These are phyloP conservation scores for Candida tunisiensis DNA, from an alignment of 1,139 yeast genomes.

Conservation along the genomic window DNA sequence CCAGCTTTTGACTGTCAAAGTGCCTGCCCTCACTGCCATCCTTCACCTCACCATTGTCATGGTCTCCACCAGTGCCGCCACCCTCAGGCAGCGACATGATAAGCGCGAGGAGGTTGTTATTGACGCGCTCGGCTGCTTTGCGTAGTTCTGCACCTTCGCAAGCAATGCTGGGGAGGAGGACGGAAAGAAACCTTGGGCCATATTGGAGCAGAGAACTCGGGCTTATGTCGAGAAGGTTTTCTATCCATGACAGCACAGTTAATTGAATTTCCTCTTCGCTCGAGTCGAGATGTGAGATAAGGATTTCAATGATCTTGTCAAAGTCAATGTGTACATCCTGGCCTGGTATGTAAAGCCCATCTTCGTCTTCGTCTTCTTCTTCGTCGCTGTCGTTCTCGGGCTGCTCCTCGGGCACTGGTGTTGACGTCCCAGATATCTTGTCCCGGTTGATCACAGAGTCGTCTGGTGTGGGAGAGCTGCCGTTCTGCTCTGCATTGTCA, in stretches of 20 bases:
- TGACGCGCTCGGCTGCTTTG: slow-evolving; percentile 37
- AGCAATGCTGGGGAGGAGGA: slow-evolving; percentile 39
- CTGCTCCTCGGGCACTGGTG: too few species aligned
- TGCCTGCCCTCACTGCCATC: too few species aligned
- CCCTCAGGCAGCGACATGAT: slow-evolving; percentile 21
- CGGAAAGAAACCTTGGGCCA: slow-evolving; percentile 39
- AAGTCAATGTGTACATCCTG: slow-evolving; percentile 77
- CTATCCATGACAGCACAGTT: slow-evolving; percentile 74
- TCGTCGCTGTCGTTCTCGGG: slow-evolving; percentile 1
- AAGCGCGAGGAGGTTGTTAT: slow-evolving; percentile 30
- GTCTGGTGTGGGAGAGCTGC: too few species aligned
- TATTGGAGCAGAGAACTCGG: slow-evolving; percentile 61
- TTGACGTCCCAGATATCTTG: too few species aligned
- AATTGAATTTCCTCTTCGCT: slow-evolving; percentile 64
- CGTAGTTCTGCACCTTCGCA: slow-evolving; percentile 34
- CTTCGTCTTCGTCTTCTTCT: slow-evolving; percentile 1
- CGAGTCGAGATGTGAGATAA: slow-evolving; percentile 62
- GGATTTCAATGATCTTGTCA: slow-evolving; percentile 61
- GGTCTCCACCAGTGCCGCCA: slow-evolving; percentile 5
- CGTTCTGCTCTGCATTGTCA: too few species aligned
- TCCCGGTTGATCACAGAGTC: too few species aligned
- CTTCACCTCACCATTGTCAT: slow-evolving; percentile 1
- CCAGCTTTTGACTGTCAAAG: slow-evolving; percentile 21
- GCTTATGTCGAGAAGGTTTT: slow-evolving; percentile 53
- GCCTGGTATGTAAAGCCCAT: slow-evolving; percentile 56